A percentile compares a stretch with the other conserved stretches of the same genome.
Evolutionary conservation across 345 rosid genomes (phyloP).

Genomic region (Dipteronia dyeriana): DNA sequence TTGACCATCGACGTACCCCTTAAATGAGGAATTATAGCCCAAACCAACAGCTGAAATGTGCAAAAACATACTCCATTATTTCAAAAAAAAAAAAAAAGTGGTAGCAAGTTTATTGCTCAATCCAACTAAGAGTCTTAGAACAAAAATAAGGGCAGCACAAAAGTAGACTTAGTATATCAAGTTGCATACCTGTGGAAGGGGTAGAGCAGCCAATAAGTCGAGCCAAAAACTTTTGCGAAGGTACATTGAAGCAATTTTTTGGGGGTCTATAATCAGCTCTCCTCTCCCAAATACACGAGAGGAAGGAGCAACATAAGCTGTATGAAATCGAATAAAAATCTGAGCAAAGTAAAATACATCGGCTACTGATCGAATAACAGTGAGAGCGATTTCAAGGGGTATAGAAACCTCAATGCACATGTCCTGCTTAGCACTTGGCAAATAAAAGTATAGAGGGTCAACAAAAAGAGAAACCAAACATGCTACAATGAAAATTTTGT

Average conservation of each 20-base stretch:
- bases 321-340: constrained; percentile 47
- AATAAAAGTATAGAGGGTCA: constrained; percentile 60
- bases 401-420: constrained; percentile 37
- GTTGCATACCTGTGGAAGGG: constrained; percentile 59
- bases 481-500: constrained; percentile 54
- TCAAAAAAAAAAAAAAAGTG: not conserved
- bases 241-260: constrained; percentile 48
- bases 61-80: not conserved
- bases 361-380: constrained; percentile 36
- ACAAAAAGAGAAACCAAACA: constrained; percentile 55
- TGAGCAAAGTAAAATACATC: constrained; percentile 52
- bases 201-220: constrained; percentile 49
- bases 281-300: constrained; percentile 69
- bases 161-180: not conserved
- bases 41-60: constrained; percentile 46
- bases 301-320: constrained; percentile 65
- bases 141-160: not conserved
- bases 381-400: constrained; percentile 38
- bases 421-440: constrained; percentile 33
- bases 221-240: constrained; percentile 47
- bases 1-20: constrained; percentile 25
- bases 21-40: constrained; percentile 47
- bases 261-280: constrained; percentile 52
- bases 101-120: not conserved
- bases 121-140: not conserved